Evolutionary conservation across 169 alveolate species (phyloP).

Genomic region (Eimeria zaria): DNA sequence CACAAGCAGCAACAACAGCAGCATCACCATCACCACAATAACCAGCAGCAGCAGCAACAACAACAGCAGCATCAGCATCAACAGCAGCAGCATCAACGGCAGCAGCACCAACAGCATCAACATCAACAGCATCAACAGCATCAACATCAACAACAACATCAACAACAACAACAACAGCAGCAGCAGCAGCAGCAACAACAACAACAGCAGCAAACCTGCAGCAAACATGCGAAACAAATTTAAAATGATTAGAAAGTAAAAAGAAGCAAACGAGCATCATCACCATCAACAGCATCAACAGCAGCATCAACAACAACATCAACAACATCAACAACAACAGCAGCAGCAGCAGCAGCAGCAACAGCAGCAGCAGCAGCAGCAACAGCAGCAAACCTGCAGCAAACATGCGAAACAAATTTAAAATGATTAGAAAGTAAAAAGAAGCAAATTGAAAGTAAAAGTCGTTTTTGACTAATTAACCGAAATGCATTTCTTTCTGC

Average conservation of each 20-base stretch:
- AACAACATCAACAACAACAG: not conserved
- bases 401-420: too few species aligned
- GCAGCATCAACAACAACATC: not conserved
- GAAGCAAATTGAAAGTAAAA: too few species aligned
- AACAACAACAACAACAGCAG: too few species aligned
- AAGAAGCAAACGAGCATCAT: not conserved
- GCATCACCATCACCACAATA: not conserved
- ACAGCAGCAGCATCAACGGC: not conserved
- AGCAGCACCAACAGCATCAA: slow-evolving; percentile 27
- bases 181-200: too few species aligned
- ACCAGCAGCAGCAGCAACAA: not conserved
- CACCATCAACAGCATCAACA: not conserved
- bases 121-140: too few species aligned
- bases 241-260: not conserved
- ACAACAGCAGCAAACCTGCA: too few species aligned
- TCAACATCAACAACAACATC: too few species aligned
- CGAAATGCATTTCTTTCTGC: slow-evolving; percentile 39
- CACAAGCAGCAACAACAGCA: slow-evolving; percentile 21
- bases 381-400: not conserved
- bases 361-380: slow-evolving; percentile 60
- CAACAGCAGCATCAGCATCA: not conserved
- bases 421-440: too few species aligned
- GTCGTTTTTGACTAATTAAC: too few species aligned
- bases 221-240: too few species aligned
- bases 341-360: not conserved